Conservation (phyloP, 441 rosid genomes). For the Viola pubescens region DNA sequence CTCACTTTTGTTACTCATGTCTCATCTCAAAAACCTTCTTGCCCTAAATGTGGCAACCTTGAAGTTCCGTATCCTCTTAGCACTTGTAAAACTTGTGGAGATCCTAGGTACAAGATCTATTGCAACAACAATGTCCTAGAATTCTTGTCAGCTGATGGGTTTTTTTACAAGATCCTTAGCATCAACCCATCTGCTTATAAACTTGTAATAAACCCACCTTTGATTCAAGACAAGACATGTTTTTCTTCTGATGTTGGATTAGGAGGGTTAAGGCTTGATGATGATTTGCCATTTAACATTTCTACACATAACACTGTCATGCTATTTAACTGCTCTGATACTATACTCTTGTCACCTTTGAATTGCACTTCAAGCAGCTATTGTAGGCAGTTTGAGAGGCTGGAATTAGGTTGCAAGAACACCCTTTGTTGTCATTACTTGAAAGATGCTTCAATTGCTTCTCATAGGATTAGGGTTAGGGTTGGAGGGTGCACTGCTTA, state of each 20-base stretch:
- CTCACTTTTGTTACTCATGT: conserved; percentile 23
- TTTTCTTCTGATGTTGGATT: conserved; percentile 35
- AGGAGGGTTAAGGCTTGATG: conserved; percentile 44
- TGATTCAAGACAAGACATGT: conserved; percentile 30
- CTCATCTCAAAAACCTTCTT: conserved; percentile 21
- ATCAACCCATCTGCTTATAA: conserved; percentile 29
- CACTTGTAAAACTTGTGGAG: conserved; percentile 41
- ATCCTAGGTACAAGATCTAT: conserved; percentile 36
- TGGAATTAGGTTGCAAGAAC: conserved; percentile 26
- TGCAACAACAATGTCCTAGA: conserved; percentile 36
- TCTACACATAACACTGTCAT: conserved; percentile 50
- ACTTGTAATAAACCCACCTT: conserved; percentile 43
- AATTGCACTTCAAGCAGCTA: conserved; percentile 41
- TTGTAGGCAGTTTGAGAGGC: conserved; percentile 36
- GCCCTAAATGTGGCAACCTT: conserved; percentile 45
- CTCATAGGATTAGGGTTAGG: conserved; percentile 42
- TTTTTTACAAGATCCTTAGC: conserved; percentile 37
- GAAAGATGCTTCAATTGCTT: conserved; percentile 50
- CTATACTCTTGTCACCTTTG: conserved; percentile 37
- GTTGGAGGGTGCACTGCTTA: conserved; percentile 52
- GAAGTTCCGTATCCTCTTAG: conserved; percentile 56
- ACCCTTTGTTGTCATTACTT: conserved; percentile 54
- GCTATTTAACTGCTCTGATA: conserved; percentile 43
- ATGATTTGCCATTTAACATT: conserved; percentile 44
- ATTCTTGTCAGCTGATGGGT: conserved; percentile 32